phyloP scores from a whole-genome alignment of 1,284 basidiomycete genomes.

The Hemileia vastatrix region DNA sequence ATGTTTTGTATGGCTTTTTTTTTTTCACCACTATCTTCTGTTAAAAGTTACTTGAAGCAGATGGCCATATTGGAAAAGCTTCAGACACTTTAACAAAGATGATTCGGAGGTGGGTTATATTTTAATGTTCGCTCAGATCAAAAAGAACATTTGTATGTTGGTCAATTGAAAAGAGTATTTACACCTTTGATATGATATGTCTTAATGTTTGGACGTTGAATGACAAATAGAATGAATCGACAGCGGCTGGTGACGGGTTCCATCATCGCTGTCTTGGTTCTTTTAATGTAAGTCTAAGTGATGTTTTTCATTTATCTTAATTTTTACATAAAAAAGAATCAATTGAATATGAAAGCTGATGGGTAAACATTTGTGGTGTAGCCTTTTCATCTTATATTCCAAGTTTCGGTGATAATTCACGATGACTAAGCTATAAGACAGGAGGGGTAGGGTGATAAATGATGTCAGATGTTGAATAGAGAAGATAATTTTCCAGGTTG shows the following conservation, averaged over 20 bases:
- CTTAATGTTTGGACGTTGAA: background rate
- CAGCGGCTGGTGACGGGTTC: conserved; percentile 35
- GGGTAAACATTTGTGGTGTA: background rate
- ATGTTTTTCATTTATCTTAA: background rate
- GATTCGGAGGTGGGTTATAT: conserved; percentile 51
- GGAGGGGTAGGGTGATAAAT: no score
- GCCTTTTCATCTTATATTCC: conserved; percentile 29
- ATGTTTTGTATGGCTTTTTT: background rate
- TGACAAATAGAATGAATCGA: conserved; percentile 32
- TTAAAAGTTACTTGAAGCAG: conserved; percentile 53
- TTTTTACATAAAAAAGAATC: background rate
- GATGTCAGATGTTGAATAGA: no score
- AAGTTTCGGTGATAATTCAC: conserved; percentile 26
- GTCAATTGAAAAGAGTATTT: background rate
- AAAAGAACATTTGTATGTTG: background rate
- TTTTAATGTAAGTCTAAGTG: conserved; percentile 30
- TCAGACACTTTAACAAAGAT: conserved; percentile 54
- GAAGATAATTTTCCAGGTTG: no score
- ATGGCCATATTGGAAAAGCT: conserved; percentile 53
- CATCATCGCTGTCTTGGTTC: conserved; percentile 36
- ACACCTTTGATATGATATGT: background rate
- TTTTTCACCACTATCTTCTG: background rate
- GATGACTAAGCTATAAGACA: no score
- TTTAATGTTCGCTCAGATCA: background rate
- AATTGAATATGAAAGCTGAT: background rate